Evolutionary conservation across 352 stramenopile species (phyloP), one percentile per base, ranked within the genome.

Genomic region (Pythium plurisporium): DNA sequence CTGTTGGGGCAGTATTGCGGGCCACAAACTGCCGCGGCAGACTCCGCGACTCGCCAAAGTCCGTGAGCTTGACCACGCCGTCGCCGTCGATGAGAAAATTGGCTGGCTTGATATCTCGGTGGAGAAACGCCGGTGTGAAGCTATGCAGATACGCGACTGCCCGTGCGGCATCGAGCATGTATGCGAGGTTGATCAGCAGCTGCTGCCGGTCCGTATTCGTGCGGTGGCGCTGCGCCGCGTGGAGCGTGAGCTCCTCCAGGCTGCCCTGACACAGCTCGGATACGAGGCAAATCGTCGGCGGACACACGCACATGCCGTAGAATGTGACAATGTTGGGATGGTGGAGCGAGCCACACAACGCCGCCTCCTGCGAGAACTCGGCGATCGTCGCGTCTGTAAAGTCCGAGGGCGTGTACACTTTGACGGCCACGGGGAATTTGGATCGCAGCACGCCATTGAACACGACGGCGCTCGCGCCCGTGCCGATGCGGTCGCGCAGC

Each of bases 21-120:
- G 11, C 17, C 2, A 37, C 4, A 15, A 15, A 22, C 10, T 14
- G 38, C 1, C n/a, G 17, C n/a, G 46, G 20, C 2, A 74, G 37
- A 8, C 49, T 73, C 1, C 69, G 54, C 2, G 72, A 73, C 25
- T 74, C 75, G 2, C 79, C 76, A 65, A 89, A 87, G 59, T 89
- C 75, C 2, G 72, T 80, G n/a, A 89, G 62, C 50, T 87, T 87
- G 27, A 78, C 66, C 0, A 43, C 62, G 17, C 64, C 52, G 14
- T 76, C 65, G 1, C 45, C 33, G 29, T 67, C 52, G 3, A 89
- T 55, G 6, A 90, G 64, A 41, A 91, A 89, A 40, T 87, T 92
- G 3, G 67, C 61, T 19, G 74, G 74, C 29, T 72, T 79, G 67
- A 83, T 81, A n/a, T 81, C 70, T 11, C 74, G 62, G 53, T 83